Evolutionary conservation across 2,329 filamentous ascomycete genomes (phyloP).

Genomic region (Aspergillus thermomutatus): DNA sequence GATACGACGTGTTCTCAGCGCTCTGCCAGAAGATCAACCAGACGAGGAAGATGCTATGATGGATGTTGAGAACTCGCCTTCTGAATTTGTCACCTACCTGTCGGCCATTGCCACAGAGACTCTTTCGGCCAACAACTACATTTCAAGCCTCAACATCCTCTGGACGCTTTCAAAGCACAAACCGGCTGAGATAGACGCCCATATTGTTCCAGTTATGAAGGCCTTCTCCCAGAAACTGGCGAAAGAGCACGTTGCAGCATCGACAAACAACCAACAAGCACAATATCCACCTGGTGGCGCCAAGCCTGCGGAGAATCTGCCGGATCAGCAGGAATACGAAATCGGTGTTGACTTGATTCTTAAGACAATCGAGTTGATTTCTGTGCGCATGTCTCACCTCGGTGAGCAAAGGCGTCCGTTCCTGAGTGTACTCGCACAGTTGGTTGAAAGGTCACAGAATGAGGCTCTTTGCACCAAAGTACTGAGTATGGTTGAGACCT

Average conservation of each 20-base stretch:
- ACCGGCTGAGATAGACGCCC: constrained; percentile 82
- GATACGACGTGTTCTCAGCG: constrained; percentile 78
- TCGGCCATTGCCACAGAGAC: constrained; percentile 85
- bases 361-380: constrained; percentile 91
- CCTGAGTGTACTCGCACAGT: constrained; percentile 86
- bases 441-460: constrained; percentile 93
- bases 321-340: constrained; percentile 75
- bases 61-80: constrained; percentile 71
- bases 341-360: constrained; percentile 89
- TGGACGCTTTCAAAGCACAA: constrained; percentile 87
- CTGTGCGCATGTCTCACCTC: constrained; percentile 85
- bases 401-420: constrained; percentile 90
- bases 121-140: constrained; percentile 74
- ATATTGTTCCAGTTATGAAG: constrained; percentile 87
- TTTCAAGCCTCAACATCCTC: constrained; percentile 85
- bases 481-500: constrained; percentile 85
- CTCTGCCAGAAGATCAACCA: constrained; percentile 74
- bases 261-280: constrained; percentile 54
- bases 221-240: constrained; percentile 87
- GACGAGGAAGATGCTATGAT: constrained; percentile 79
- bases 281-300: constrained; percentile 34
- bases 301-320: constrained; percentile 39
- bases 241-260: constrained; percentile 82
- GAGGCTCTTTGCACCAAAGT: constrained; percentile 87
- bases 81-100: constrained; percentile 81